Evolutionary conservation across 192 early-diverging fungal genomes (phyloP).

Genomic region (Entomortierella beljakovae): DNA sequence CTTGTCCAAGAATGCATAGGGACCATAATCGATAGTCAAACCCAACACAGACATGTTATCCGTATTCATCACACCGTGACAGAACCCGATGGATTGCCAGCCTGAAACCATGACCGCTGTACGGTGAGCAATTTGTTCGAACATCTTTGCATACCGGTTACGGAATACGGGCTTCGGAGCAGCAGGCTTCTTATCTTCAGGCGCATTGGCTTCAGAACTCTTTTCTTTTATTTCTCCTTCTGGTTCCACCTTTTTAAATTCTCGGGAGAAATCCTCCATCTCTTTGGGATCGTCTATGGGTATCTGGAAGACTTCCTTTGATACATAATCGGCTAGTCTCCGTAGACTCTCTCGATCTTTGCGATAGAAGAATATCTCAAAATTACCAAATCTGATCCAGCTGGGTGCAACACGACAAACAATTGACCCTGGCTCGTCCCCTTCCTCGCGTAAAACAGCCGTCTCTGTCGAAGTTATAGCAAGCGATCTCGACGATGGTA

Average conservation of each 20-base stretch:
- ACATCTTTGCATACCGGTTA: constrained; percentile 70
- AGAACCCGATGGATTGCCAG: constrained; percentile 86
- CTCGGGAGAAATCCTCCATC: constrained; percentile 15
- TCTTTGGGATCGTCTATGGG: constrained; percentile 34
- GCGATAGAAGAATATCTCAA: constrained; percentile 83
- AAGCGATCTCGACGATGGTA: constrained; percentile 85
- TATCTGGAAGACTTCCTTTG: constrained; percentile 66
- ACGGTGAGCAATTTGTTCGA: constrained; percentile 63
- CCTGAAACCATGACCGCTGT: constrained; percentile 81
- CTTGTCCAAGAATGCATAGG: constrained; percentile 85
- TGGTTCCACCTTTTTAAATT: constrained; percentile 8
- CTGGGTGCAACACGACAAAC: constrained; percentile 79
- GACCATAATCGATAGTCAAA: constrained; percentile 90
- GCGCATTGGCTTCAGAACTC: background rate
- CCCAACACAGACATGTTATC: constrained; percentile 92
- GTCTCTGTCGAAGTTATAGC: constrained; percentile 73
- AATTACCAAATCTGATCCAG: constrained; percentile 91
- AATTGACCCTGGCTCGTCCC: constrained; percentile 78
- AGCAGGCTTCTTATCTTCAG: background rate
- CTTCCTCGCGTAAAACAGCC: constrained; percentile 73
- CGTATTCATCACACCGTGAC: constrained; percentile 92
- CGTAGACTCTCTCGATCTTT: constrained; percentile 65
- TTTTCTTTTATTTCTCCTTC: background rate
- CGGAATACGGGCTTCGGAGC: constrained; percentile 21
- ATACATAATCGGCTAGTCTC: constrained; percentile 79